Evolutionary conservation across 345 rosid genomes (phyloP).

Genomic region (Erysimum cheiranthoides): DNA sequence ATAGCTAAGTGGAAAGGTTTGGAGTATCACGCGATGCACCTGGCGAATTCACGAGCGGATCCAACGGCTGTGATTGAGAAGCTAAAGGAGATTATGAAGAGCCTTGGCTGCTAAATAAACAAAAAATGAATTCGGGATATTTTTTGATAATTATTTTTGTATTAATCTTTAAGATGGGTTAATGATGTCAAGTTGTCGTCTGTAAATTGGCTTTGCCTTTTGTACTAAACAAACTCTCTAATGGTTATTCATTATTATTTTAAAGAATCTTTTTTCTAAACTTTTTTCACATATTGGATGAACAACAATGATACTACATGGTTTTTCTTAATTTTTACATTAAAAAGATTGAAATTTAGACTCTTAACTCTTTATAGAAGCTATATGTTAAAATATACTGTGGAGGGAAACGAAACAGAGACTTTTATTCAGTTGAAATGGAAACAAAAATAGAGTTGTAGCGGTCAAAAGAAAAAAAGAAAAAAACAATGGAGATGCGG

Average conservation of each 20-base stretch:
- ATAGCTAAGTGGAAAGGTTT: slow-evolving; percentile 95
- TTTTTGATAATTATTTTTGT: not conserved
- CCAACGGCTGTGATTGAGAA: slow-evolving; percentile 60
- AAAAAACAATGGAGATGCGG: slow-evolving; percentile 12
- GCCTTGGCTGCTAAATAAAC: slow-evolving; percentile 62
- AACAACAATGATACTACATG: not conserved
- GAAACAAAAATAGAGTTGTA: not conserved
- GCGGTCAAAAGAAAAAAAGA: not conserved
- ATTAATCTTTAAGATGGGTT: not conserved
- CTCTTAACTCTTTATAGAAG: not conserved
- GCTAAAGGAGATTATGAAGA: slow-evolving; percentile 58
- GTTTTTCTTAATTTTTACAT: no score
- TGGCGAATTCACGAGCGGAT: slow-evolving; percentile 61
- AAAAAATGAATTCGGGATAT: not conserved
- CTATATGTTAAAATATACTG: no score
- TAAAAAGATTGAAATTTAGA: not conserved
- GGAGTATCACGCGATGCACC: slow-evolving; percentile 82
- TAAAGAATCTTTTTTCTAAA: not conserved
- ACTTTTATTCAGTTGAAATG: no score
- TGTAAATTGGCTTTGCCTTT: slow-evolving; percentile 31
- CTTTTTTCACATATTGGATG: not conserved
- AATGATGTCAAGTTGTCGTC: slow-evolving; percentile 19
- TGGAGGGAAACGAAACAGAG: no score
- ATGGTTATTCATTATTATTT: not conserved
- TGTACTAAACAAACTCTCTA: slow-evolving; percentile 4